phyloP scores from a whole-genome alignment of 1,139 yeast species.

The Suhomyces coccinellae region DNA sequence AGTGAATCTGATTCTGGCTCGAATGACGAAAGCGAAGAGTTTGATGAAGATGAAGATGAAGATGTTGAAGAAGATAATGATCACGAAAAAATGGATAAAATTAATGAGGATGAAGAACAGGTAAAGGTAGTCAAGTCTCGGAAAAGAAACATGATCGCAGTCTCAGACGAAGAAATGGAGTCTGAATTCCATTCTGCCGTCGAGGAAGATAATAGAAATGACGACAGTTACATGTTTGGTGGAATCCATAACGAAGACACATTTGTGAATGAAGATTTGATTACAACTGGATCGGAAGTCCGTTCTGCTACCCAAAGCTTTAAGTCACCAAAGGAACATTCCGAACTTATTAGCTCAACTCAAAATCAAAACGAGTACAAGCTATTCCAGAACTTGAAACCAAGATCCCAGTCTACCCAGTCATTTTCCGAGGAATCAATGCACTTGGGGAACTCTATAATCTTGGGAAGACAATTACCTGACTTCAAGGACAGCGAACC shows the following conservation, averaged over 20 bases:
- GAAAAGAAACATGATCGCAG: slow-evolving; percentile 11
- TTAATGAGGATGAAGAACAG: slow-evolving; percentile 10
- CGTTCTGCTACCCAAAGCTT: slow-evolving; percentile 1
- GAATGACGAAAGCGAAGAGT: slow-evolving; percentile 19
- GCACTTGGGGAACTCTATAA: slow-evolving; percentile 8
- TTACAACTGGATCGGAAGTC: slow-evolving; percentile 19
- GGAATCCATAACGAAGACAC: slow-evolving; percentile 19
- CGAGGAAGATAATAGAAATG: slow-evolving; percentile 15
- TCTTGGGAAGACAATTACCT: slow-evolving; percentile 16
- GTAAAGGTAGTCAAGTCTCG: slow-evolving; percentile 9
- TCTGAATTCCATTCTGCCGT: slow-evolving; percentile 7
- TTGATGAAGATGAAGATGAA: slow-evolving; percentile 10
- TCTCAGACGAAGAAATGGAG: slow-evolving; percentile 22
- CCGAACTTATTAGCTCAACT: slow-evolving; percentile 8
- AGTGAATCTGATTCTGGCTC: slow-evolving; percentile 28
- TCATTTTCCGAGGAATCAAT: slow-evolving; percentile 13
- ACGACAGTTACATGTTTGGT: slow-evolving; percentile 43
- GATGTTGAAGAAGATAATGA: slow-evolving; percentile 2
- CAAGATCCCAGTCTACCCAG: slow-evolving; percentile 17
- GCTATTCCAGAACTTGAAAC: slow-evolving; percentile 35
- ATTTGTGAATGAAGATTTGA: slow-evolving; percentile 17
- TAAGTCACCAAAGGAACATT: not conserved
- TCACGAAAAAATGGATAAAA: slow-evolving; percentile 21
- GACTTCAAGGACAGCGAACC: slow-evolving; percentile 24
- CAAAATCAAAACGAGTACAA: slow-evolving; percentile 11